Evolutionary conservation across 768 basidiomycete species (phyloP).

Genomic region (Chalciporus pseudorubinellus): DNA sequence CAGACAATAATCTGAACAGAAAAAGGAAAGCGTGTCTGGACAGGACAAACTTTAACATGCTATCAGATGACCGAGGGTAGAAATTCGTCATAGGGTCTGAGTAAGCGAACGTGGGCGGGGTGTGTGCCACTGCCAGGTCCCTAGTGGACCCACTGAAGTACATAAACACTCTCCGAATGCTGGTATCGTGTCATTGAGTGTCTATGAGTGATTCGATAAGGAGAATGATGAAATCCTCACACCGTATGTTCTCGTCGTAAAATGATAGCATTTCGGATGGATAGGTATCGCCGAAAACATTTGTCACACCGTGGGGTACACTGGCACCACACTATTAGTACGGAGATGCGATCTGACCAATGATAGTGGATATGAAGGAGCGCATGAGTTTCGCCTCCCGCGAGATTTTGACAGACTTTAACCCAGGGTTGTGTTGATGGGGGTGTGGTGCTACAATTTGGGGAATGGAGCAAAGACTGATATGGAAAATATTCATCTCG

Average conservation of each 20-base stretch:
- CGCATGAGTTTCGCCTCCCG: no score
- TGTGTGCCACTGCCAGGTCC: background rate
- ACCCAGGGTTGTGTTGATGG: constrained; percentile 1
- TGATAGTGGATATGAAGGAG: background rate
- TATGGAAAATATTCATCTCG: constrained; percentile 10
- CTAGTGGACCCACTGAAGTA: no score
- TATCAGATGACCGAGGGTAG: background rate
- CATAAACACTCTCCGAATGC: no score
- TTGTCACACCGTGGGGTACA: no score
- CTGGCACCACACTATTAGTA: no score
- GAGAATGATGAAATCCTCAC: background rate
- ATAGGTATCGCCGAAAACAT: no score
- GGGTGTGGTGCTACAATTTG: background rate
- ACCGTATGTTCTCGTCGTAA: no score
- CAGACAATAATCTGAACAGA: no score
- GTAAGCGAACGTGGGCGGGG: background rate
- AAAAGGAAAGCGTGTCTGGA: background rate
- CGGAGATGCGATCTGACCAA: background rate
- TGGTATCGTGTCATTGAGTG: no score
- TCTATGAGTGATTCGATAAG: background rate
- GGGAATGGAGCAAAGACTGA: no score
- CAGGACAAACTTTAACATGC: background rate
- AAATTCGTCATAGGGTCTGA: background rate
- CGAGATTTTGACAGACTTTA: no score
- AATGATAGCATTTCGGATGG: no score